Conservation (phyloP, 129 eudicot species). For the Flaveria bidentis region DNA sequence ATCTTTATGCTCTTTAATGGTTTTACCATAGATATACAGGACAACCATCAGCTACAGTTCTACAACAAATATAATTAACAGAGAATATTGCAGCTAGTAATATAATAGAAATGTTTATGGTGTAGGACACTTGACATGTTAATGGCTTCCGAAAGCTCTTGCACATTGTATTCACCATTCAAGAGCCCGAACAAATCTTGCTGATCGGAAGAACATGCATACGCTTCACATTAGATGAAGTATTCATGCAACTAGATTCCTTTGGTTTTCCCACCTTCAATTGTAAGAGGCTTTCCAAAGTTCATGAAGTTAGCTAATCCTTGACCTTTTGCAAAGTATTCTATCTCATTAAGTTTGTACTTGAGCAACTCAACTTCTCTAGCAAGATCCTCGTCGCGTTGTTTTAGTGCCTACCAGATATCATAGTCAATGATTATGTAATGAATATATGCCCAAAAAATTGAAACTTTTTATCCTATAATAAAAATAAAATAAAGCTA, state of each 20-base stretch:
- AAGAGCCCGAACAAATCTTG: background rate
- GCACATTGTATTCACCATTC: background rate
- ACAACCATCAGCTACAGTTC: background rate
- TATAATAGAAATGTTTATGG: background rate
- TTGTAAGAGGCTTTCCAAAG: slow-evolving; percentile 28
- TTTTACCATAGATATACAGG: slow-evolving; percentile 9
- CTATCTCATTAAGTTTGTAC: slow-evolving; percentile 46
- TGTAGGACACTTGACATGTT: background rate
- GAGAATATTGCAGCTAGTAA: background rate
- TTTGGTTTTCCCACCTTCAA: slow-evolving; percentile 27
- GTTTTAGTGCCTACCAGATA: slow-evolving; percentile 48
- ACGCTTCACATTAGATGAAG: background rate
- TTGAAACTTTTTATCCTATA: background rate
- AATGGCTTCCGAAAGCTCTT: background rate
- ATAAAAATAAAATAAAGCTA: background rate
- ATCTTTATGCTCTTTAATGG: background rate
- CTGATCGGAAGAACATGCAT: background rate
- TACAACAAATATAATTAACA: background rate
- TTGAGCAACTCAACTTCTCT: slow-evolving; percentile 65
- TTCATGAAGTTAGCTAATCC: slow-evolving; percentile 43
- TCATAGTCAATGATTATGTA: background rate
- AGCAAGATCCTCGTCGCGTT: slow-evolving; percentile 60
- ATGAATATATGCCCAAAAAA: background rate
- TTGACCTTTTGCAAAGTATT: slow-evolving; percentile 47
- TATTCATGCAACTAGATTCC: slow-evolving; percentile 8